Base-by-base conservation (phyloP, 352 stramenopile species). In the Pythium aquatile region DNA sequence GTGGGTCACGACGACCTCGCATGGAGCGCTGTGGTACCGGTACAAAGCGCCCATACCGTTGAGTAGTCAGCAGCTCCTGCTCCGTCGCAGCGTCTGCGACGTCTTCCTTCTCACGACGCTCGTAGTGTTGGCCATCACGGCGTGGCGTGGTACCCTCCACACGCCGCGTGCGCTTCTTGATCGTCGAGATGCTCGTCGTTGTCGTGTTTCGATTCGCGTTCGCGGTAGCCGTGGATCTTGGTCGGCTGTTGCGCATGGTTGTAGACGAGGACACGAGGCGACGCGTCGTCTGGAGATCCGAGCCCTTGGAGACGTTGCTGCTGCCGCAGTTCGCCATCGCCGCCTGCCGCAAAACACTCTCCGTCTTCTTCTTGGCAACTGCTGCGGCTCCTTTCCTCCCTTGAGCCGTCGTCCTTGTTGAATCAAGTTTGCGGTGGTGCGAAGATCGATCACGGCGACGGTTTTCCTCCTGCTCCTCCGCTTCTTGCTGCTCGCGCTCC, bases 21-120 rank as follows among this genome's bases (percentile, higher is more conserved):
- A 26, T 51, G 2, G 52, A 61, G 0, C 30, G 63, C 28, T 64
- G 55, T 16, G 55, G 63, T n/a, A 65, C 58, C 5, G 62, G 58
- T 28, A 74, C 63, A 46, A 59, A 74, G 37, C 68, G 68, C 5
- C 68, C 68, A 35, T 74, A 74, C 14, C 40, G 37, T 26, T 74
- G 57, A 0, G 68, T 74, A 42, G 63, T 65, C 8, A 70, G 55
- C 9, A 74, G 54, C 40, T 62, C 48, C 17, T 63, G 52, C 30
- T 74, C 67, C n/a, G 51, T 16, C 10, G 32, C 37, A 3, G 48
- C 53, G 8, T 56, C 42, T 16, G 37, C 57, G 6, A 39, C 11
- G 1, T 30, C 8, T n/a, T 62, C 40, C 32, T 59, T 39, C 16
- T 49, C 16, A 8, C 55, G 26, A 13, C 33, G 11, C n/a, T 24